Evolutionary conservation across 108 stramenopile genomes (phyloP).

Genomic region (Skeletonema tropicum): DNA sequence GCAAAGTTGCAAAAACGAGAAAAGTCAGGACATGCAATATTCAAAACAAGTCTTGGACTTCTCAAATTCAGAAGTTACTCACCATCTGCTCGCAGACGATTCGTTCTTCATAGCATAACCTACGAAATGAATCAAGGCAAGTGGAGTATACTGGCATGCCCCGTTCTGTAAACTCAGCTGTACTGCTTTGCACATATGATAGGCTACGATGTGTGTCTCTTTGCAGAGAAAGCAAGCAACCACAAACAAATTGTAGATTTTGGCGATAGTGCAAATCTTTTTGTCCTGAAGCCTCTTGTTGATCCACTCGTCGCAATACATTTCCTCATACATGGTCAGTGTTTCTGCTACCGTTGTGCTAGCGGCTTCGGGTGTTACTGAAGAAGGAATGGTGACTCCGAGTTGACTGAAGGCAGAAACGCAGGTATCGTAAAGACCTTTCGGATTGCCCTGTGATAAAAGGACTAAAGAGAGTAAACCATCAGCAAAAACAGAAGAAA

Average conservation of each 20-base stretch:
- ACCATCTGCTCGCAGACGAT: not conserved
- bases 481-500: too few species aligned
- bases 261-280: not conserved
- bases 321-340: not conserved
- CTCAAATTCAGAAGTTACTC: too few species aligned
- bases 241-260: not conserved
- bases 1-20: not conserved
- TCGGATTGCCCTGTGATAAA: slow-evolving; percentile 9
- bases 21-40: too few species aligned
- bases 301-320: not conserved
- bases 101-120: not conserved
- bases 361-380: not conserved
- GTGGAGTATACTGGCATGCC: not conserved
- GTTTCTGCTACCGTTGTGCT: not conserved
- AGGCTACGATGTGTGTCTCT: not conserved
- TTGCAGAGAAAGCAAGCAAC: not conserved
- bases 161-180: slow-evolving; percentile 6
- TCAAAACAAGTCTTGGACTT: too few species aligned
- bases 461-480: slow-evolving; percentile 6
- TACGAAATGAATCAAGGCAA: not conserved
- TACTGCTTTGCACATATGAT: not conserved
- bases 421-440: not conserved
- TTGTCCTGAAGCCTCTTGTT: not conserved
- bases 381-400: not conserved
- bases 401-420: not conserved